Conservation (phyloP, 352 stramenopile species). For the Globisporangium nunn region DNA sequence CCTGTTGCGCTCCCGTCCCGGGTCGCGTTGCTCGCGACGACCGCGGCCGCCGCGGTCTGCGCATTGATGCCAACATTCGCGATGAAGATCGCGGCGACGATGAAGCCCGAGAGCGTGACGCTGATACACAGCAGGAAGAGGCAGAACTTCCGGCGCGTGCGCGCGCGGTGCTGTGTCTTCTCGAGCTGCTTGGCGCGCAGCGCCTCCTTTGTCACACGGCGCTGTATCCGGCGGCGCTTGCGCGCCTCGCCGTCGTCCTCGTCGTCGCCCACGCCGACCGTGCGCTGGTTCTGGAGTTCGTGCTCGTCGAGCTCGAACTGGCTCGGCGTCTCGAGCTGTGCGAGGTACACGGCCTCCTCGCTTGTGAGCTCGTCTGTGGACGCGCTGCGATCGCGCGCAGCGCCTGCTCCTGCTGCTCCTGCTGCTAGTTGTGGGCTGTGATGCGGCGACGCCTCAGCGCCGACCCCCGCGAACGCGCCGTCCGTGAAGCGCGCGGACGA, state of each 20-base stretch:
- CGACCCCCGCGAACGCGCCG: constrained; percentile 11
- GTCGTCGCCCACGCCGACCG: constrained; percentile 13
- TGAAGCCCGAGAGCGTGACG: constrained; percentile 51
- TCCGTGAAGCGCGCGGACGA: constrained; percentile 21
- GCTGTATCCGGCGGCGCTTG: constrained; percentile 36
- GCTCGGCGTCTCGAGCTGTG: constrained; percentile 17
- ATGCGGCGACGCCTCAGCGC: constrained; percentile 14
- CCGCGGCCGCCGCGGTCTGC: constrained; percentile 12
- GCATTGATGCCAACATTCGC: constrained; percentile 36
- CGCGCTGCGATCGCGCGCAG: constrained; percentile 4
- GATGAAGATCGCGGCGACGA: constrained; percentile 52
- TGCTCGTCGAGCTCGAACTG: constrained; percentile 5
- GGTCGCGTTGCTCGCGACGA: constrained; percentile 9
- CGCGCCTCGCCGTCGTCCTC: constrained; percentile 34
- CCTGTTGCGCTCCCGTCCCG: constrained; percentile 7
- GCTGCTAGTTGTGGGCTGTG: background rate
- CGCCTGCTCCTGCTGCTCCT: background rate
- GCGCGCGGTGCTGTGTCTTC: constrained; percentile 44
- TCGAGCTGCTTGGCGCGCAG: constrained; percentile 45
- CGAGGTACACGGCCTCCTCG: constrained; percentile 14
- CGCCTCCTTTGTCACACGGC: constrained; percentile 47
- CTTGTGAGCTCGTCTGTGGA: constrained; percentile 6
- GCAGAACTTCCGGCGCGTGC: constrained; percentile 49
- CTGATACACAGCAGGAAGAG: constrained; percentile 52
- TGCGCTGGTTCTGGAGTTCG: constrained; percentile 10